Conservation (phyloP, 768 basidiomycete genomes). For the Lentinula guzmanii region DNA sequence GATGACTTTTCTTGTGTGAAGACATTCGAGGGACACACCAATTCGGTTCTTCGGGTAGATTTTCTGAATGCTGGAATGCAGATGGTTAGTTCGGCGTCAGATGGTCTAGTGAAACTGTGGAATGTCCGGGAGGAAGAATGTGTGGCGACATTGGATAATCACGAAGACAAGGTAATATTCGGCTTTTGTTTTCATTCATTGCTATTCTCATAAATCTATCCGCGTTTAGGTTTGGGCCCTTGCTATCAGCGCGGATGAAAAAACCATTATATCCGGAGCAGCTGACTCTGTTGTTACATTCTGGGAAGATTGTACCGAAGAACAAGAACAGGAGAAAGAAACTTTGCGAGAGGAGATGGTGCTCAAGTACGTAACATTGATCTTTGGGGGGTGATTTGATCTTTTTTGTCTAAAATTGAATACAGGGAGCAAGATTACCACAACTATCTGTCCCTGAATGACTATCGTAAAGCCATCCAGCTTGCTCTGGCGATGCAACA, state of each 20-base stretch:
- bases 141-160: slow-evolving; percentile 86
- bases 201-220: background rate
- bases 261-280: slow-evolving; percentile 84
- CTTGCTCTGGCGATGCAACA: slow-evolving; percentile 92
- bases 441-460: slow-evolving; percentile 82
- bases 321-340: slow-evolving; percentile 71
- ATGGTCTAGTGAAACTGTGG: slow-evolving; percentile 96
- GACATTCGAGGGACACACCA: slow-evolving; percentile 98
- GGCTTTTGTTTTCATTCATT: background rate
- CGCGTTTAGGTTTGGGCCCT: slow-evolving; percentile 90
- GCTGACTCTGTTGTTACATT: slow-evolving; percentile 96
- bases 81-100: slow-evolving; percentile 85
- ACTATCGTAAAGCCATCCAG: slow-evolving; percentile 87
- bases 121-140: slow-evolving; percentile 87
- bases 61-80: slow-evolving; percentile 82
- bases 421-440: slow-evolving; percentile 93
- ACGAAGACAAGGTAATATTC: slow-evolving; percentile 84
- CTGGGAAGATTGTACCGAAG: slow-evolving; percentile 93
- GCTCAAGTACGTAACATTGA: slow-evolving; percentile 57
- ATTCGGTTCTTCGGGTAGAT: slow-evolving; percentile 91
- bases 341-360: slow-evolving; percentile 66
- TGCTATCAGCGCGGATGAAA: slow-evolving; percentile 74
- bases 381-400: slow-evolving; percentile 4
- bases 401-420: background rate
- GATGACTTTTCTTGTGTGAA: slow-evolving; percentile 91